Evolutionary conservation across 441 rosid genomes (phyloP), one percentile per base, ranked within the genome.

Genomic region (Viola pubescens): DNA sequence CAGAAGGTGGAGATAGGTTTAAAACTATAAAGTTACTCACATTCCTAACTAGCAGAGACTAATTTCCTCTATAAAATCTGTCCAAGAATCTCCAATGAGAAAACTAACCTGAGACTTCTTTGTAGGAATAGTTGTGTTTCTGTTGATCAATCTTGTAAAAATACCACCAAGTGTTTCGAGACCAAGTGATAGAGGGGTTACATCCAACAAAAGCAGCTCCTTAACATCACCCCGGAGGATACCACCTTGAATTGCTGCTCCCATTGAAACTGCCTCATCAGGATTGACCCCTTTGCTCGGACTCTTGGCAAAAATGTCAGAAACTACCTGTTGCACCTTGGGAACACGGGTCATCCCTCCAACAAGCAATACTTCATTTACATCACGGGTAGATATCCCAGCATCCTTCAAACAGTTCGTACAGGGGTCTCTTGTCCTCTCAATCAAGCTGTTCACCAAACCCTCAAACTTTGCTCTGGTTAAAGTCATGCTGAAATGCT

Each of bases 281-380:
- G 96, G 96, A 58, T 89, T 89, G 1, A 89, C 91, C 55, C 96
- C 96, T 75, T 86, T 89, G 62, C 96, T 84, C 5, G 96, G 91
- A 51, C 74, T 72, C 84, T 84, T 89, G 0, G 89, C 96, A 60
- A 89, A 89, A 54, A 89, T 86, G 53, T 74, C 89, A 0, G 82
- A 9, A 7, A 89, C 96, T 7, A 89, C 74, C 59, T 75, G 78
- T 58, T 89, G 96, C 4, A 89, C 88, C 71, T 84, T 89, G 19
- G 95, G 95, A 42, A 89, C 95, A 70, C 92, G 88, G 14, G 90
- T 87, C 95, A 87, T 89, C 40, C 96, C 96, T 64, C 96, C 94
- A 34, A 89, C 96, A 0, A 89, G 79, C 11, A 89, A 88, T 52
- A 89, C 89, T 72, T 89, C 96, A 39, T 89, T 85, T 7, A 89